Conservation (phyloP, 1,284 basidiomycete genomes). For the Heterobasidion parviporum region DNA sequence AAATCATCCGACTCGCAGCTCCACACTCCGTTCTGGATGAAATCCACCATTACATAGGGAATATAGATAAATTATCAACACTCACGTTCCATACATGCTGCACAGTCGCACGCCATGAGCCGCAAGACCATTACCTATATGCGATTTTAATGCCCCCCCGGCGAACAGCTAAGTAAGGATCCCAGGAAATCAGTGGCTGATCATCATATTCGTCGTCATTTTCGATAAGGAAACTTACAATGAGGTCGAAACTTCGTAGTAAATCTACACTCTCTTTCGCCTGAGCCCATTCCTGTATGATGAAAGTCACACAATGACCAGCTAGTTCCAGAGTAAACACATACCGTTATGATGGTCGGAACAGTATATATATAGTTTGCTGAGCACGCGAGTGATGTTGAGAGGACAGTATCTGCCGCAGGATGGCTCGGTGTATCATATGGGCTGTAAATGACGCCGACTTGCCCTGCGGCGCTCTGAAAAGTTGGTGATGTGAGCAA, state of each 20-base stretch:
- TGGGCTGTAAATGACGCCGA: background rate
- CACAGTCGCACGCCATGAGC: background rate
- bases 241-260: background rate
- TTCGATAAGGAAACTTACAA: background rate
- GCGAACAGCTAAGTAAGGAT: background rate
- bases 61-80: background rate
- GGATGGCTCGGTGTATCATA: background rate
- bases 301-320: too few species aligned
- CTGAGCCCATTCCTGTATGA: background rate
- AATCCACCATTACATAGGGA: background rate
- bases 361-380: background rate
- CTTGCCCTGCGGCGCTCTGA: background rate
- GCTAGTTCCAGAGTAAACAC: background rate
- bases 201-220: too few species aligned
- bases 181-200: background rate
- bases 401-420: background rate
- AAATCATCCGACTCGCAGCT: background rate
- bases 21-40: background rate
- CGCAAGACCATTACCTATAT: background rate
- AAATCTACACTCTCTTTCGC: background rate
- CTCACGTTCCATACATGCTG: background rate
- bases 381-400: background rate
- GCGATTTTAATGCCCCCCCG: background rate
- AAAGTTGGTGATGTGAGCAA: too few species aligned
- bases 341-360: slow-evolving; percentile 1